These are phyloP conservation scores for Sarcomyxa edulis DNA, from an alignment of 768 basidiomycete genomes.

Conservation along the genomic window DNA sequence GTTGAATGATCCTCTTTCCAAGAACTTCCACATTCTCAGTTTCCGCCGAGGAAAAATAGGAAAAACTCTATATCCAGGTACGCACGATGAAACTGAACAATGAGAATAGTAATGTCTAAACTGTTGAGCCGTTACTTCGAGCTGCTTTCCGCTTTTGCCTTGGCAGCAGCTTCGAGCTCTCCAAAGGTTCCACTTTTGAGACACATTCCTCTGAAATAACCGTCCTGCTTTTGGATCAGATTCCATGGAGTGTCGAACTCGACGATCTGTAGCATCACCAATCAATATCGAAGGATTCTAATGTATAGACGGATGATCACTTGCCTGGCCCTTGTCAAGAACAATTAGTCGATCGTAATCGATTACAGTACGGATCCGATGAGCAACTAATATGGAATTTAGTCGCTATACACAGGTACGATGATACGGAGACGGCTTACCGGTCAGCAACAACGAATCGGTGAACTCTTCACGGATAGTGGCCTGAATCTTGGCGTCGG, in stretches of 20 bases:
- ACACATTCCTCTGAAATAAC: slow-evolving; percentile 68
- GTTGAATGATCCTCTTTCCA: no score
- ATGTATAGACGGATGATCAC: no score
- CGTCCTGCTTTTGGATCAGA: slow-evolving; percentile 55
- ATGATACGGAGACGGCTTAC: no score
- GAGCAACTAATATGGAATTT: slow-evolving; percentile 46
- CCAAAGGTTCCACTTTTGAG: slow-evolving; percentile 61
- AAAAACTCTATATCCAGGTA: no score
- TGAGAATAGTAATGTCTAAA: no score
- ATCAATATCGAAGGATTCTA: background rate
- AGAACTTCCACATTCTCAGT: no score
- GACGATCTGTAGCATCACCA: slow-evolving; percentile 30
- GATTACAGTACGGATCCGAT: slow-evolving; percentile 72
- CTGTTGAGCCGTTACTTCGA: no score
- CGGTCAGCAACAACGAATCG: slow-evolving; percentile 66
- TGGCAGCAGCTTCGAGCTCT: slow-evolving; percentile 57
- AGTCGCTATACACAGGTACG: no score
- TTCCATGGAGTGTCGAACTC: slow-evolving; percentile 73
- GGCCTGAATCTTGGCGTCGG: slow-evolving; percentile 86
- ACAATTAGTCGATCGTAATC: slow-evolving; percentile 80
- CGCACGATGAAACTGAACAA: no score
- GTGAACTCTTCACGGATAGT: slow-evolving; percentile 86
- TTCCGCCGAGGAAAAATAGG: no score
- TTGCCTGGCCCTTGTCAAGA: slow-evolving; percentile 62
- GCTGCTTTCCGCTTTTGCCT: slow-evolving; percentile 27